Conservation (phyloP, 2,329 filamentous ascomycete species). For the Pseudodiploospora longispora region DNA sequence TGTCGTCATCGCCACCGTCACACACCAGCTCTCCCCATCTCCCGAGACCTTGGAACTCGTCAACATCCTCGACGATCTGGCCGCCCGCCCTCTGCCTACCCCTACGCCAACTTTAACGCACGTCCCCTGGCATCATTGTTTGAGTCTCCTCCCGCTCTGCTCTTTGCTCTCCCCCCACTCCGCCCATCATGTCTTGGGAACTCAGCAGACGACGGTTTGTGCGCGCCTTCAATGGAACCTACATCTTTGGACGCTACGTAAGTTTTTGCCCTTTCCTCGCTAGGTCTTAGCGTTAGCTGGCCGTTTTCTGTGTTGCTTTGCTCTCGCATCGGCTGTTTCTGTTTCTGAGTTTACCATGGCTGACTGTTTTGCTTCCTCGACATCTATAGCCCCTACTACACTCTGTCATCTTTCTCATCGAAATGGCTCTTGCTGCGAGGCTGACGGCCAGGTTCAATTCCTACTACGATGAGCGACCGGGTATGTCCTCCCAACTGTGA, state of each 20-base stretch:
- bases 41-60: too few relatives aligned
- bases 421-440: slow-evolving; percentile 79
- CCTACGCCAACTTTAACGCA: background rate
- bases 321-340: background rate
- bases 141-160: too few relatives aligned
- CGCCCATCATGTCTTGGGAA: slow-evolving; percentile 46
- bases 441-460: slow-evolving; percentile 82
- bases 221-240: slow-evolving; percentile 56
- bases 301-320: background rate
- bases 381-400: slow-evolving; percentile 72
- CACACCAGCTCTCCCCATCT: too few relatives aligned
- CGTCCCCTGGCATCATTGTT: background rate
- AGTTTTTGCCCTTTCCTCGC: slow-evolving; percentile 26
- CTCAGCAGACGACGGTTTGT: slow-evolving; percentile 52
- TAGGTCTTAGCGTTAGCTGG: too few relatives aligned
- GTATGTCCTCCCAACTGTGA: slow-evolving; percentile 37
- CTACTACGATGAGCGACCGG: slow-evolving; percentile 85
- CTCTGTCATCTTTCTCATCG: slow-evolving; percentile 72
- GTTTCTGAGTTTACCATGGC: slow-evolving; percentile 8
- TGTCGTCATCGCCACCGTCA: too few relatives aligned
- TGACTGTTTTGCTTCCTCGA: slow-evolving; percentile 14
- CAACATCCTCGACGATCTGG: background rate
- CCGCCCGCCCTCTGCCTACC: background rate
- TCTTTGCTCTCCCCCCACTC: too few relatives aligned
- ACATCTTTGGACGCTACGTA: slow-evolving; percentile 66